Percentiles rank a stretch among this genome's conserved stretches.
These are phyloP conservation scores for Madurella fahalii DNA, from an alignment of 2,329 filamentous ascomycete genomes.

Conservation along the genomic window DNA sequence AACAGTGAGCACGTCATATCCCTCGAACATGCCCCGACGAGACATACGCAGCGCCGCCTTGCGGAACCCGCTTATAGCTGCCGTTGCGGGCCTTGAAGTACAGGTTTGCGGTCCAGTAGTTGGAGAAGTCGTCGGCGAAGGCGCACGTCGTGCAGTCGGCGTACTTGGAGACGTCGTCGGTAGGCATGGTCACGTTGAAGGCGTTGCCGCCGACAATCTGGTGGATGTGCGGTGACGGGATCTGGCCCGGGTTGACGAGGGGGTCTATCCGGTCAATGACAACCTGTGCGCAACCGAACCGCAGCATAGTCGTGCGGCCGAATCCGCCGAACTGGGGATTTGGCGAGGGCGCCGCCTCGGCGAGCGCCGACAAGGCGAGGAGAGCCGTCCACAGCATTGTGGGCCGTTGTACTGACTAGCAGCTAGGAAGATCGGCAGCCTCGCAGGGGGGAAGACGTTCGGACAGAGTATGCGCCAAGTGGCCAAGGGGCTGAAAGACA, in stretches of 20 bases:
- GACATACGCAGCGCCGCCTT: conserved; percentile 50
- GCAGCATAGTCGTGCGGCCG: conserved; percentile 24
- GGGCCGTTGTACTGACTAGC: neutral
- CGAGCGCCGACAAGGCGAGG: conserved; percentile 30
- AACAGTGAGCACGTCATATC: neutral
- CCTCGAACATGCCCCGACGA: neutral
- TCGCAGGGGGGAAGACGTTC: neutral
- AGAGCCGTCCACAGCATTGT: conserved; percentile 32
- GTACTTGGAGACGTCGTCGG: conserved; percentile 29
- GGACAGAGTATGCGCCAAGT: neutral
- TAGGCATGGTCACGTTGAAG: conserved; percentile 42
- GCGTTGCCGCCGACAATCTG: conserved; percentile 50
- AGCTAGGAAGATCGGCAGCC: neutral
- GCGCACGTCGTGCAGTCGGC: conserved; percentile 42
- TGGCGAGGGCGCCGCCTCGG: conserved; percentile 26
- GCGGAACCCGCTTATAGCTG: conserved; percentile 35
- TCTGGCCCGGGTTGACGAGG: conserved; percentile 38
- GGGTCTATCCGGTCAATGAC: conserved; percentile 42
- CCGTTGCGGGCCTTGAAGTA: conserved; percentile 36
- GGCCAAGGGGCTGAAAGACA: neutral
- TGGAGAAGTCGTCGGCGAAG: conserved; percentile 34
- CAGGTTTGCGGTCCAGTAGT: conserved; percentile 36
- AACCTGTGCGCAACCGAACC: conserved; percentile 42
- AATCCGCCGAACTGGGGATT: conserved; percentile 26
- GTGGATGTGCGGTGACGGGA: conserved; percentile 53